phyloP scores from a whole-genome alignment of 2,329 filamentous ascomycete genomes.

The Xylaria sp. region DNA sequence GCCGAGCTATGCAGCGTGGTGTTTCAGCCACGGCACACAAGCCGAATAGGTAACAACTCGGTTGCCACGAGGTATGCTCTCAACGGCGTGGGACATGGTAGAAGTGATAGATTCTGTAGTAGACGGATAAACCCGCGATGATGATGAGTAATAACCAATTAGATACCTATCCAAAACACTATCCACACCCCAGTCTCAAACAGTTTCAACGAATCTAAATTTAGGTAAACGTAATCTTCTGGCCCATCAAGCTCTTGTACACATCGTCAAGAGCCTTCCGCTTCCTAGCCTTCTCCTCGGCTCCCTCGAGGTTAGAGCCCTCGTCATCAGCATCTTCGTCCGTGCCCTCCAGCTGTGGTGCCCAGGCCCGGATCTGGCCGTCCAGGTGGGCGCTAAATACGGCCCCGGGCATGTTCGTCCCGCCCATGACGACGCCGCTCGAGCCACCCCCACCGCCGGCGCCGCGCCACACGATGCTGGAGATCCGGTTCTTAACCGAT shows the following conservation, averaged over 20 bases:
- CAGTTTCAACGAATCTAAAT: not conserved
- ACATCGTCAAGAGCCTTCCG: slow-evolving; percentile 82
- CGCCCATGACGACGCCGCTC: slow-evolving; percentile 69
- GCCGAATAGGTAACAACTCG: not conserved
- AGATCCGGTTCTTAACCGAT: slow-evolving; percentile 73
- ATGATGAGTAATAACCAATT: not conserved
- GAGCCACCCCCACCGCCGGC: slow-evolving; percentile 67
- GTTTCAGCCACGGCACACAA: slow-evolving; percentile 17
- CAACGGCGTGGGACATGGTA: not conserved
- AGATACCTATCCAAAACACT: not conserved
- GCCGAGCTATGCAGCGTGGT: slow-evolving; percentile 9
- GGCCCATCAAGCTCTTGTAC: slow-evolving; percentile 78
- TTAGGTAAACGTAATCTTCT: slow-evolving; percentile 70
- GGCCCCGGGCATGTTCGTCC: slow-evolving; percentile 61
- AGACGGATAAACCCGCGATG: not conserved
- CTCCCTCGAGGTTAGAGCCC: slow-evolving; percentile 50
- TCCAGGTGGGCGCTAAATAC: slow-evolving; percentile 86
- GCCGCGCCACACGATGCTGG: slow-evolving; percentile 77
- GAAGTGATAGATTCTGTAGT: not conserved
- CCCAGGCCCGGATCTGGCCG: slow-evolving; percentile 84
- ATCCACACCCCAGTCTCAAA: not conserved
- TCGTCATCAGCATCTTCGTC: slow-evolving; percentile 59
- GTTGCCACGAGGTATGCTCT: not conserved
- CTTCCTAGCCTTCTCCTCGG: slow-evolving; percentile 71
- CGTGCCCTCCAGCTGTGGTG: slow-evolving; percentile 65